These are phyloP conservation scores for Suillus clintonianus DNA, from an alignment of 768 basidiomycete genomes.

Conservation along the genomic window DNA sequence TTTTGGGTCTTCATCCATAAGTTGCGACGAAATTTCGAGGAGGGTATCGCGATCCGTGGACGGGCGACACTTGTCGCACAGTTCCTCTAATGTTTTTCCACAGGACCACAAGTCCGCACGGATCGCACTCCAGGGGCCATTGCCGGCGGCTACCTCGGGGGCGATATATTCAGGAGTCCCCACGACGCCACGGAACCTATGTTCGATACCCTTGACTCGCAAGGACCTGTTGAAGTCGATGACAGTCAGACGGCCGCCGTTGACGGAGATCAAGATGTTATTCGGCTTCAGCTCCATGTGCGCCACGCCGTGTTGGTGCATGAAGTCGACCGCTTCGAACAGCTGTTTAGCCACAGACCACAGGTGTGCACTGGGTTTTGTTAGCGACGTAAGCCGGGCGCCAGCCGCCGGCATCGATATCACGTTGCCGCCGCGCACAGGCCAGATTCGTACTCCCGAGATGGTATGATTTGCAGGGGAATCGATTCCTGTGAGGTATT, in stretches of 20 bases:
- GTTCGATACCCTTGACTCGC: background rate
- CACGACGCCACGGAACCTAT: background rate
- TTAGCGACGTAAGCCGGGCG: too few relatives aligned
- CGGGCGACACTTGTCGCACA: background rate
- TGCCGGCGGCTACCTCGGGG: background rate
- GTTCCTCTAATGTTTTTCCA: constrained; percentile 1
- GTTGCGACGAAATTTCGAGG: background rate
- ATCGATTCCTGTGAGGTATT: too few relatives aligned
- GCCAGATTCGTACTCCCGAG: too few relatives aligned
- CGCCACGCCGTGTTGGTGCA: constrained; percentile 17
- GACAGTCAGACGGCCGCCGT: background rate
- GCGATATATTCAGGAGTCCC: constrained; percentile 1
- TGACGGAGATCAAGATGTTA: constrained; percentile 9
- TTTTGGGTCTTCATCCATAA: background rate
- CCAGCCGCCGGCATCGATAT: too few relatives aligned
- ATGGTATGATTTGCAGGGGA: too few relatives aligned
- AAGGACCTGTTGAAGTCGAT: constrained; percentile 7
- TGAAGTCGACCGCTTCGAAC: too few relatives aligned
- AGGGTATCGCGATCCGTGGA: background rate
- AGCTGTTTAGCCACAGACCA: background rate
- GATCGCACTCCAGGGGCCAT: background rate
- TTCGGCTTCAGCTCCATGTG: constrained; percentile 19
- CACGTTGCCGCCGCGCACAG: too few relatives aligned
- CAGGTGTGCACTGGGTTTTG: background rate
- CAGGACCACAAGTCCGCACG: background rate